Conservation (phyloP, 192 early-diverging fungal species). For the Linnemannia exigua region DNA sequence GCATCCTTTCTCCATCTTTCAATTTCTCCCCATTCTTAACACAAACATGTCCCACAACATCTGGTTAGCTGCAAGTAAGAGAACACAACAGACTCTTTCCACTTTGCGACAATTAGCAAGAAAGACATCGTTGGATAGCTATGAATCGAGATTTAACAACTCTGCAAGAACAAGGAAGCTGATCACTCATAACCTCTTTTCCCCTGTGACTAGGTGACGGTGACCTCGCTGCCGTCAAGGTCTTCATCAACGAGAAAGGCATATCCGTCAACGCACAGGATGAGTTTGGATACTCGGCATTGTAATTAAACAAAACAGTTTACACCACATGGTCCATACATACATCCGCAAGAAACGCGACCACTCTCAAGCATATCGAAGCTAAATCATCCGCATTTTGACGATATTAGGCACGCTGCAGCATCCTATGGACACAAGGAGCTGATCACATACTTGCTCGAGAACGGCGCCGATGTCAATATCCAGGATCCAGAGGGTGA, state of each 20-base stretch:
- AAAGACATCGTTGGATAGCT: not conserved
- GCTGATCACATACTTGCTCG: constrained; percentile 76
- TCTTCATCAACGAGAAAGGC: constrained; percentile 66
- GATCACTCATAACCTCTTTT: not conserved
- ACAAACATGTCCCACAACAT: constrained; percentile 39
- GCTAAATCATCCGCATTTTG: not conserved
- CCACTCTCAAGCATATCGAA: not conserved
- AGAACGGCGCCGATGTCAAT: constrained; percentile 75
- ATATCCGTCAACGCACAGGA: constrained; percentile 77
- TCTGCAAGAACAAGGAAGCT: not conserved
- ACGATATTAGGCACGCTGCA: constrained; percentile 70
- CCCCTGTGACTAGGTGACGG: constrained; percentile 30
- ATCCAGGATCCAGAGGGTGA: constrained; percentile 85
- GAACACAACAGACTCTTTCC: not conserved
- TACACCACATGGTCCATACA: too few relatives aligned
- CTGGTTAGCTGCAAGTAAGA: constrained; percentile 45
- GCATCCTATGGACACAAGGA: constrained; percentile 79
- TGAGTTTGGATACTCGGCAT: constrained; percentile 83
- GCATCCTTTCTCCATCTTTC: not conserved
- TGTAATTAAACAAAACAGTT: constrained; percentile 62
- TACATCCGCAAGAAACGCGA: too few relatives aligned
- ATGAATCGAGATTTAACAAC: not conserved
- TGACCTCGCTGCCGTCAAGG: constrained; percentile 51
- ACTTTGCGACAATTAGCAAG: not conserved
- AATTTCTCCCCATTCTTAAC: not conserved